Base-by-base conservation (phyloP, 2,329 filamentous ascomycete genomes). In the Phialemoniopsis sp. region DNA sequence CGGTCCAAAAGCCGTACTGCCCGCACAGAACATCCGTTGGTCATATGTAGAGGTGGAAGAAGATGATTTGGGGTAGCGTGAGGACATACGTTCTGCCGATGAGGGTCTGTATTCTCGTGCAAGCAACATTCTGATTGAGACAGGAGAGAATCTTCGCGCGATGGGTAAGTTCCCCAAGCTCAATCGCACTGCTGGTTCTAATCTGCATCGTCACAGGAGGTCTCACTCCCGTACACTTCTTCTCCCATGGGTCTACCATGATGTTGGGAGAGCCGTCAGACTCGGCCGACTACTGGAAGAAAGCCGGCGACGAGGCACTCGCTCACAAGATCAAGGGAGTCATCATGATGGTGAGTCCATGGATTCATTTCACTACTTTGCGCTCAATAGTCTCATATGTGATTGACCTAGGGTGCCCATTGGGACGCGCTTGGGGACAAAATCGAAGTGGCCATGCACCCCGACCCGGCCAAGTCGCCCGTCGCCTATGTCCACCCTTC, bases 201-300 rank as follows among this genome's bases (percentile, higher is more conserved):
- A 16, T 32, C 30, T 5, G 8, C 8, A 32, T 32, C 15, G 30
- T n/a, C 8, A 6, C 13, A n/a, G 15, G 12, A 19, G 16, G 37
- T 13, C 29, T 59, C 28, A 72, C 78, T 6, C 80, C 79, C 2
- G 77, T 83, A 0, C 75, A 82, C 53, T 78, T 83, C 60, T 85
- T 85, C 59, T 82, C 80, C 3, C 81, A 85, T 70, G 81, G 82
- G 52, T 82, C 79, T 13, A 85, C 80, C 30, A 84, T 83, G 79
- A 85, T 85, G 81, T 62, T 85, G 13, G 81, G 80, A 29, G 81
- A 85, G 52, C 72, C 82, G 48, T 77, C 73, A 13, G 56, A 63
- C 3, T 80, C 78, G 1, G 79, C 79, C 10, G 66, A 69, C 15
- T 85, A 83, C 59, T 85, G 81, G 82, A 80, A 82, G 54, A 67